These are phyloP conservation scores for Cyberlindnera xishuangbannaensis DNA, from an alignment of 805 yeast species.

Conservation along the genomic window DNA sequence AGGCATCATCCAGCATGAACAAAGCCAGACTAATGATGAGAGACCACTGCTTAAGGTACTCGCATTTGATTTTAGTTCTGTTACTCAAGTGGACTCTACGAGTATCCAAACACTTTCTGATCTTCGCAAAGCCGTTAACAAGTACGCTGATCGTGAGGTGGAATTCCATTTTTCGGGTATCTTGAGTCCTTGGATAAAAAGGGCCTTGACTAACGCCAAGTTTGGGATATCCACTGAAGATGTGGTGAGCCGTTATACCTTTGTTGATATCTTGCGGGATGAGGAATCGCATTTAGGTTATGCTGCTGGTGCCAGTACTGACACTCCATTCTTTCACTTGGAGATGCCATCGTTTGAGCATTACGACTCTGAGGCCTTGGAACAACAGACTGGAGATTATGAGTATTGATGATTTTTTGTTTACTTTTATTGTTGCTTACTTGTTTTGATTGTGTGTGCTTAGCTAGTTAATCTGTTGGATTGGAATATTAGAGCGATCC, in stretches of 20 bases:
- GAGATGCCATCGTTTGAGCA: constrained; percentile 52
- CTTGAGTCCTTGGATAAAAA: constrained; percentile 78
- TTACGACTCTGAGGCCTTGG: constrained; percentile 8
- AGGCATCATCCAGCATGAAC: constrained; percentile 15
- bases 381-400: constrained; percentile 1
- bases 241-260: constrained; percentile 17
- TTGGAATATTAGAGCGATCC: no score
- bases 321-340: constrained; percentile 72
- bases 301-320: constrained; percentile 54
- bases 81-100: constrained; percentile 72
- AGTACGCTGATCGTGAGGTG: constrained; percentile 74
- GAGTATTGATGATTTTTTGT: neutral
- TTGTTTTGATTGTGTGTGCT: constrained; percentile 1
- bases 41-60: constrained; percentile 68
- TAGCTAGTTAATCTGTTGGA: neutral
- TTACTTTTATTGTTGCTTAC: constrained; percentile 1
- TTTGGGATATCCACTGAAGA: constrained; percentile 63
- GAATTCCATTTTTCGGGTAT: constrained; percentile 89
- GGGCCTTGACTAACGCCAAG: constrained; percentile 69
- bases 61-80: constrained; percentile 78
- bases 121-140: constrained; percentile 62
- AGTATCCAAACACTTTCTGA: constrained; percentile 76
- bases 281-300: constrained; percentile 30
- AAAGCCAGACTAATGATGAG: constrained; percentile 30
- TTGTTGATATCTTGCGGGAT: constrained; percentile 21